Percentiles rank a stretch among this genome's conserved stretches.
phyloP scores from a whole-genome alignment of 202 grass and related monocot genomes.

The Digitaria exilis region DNA sequence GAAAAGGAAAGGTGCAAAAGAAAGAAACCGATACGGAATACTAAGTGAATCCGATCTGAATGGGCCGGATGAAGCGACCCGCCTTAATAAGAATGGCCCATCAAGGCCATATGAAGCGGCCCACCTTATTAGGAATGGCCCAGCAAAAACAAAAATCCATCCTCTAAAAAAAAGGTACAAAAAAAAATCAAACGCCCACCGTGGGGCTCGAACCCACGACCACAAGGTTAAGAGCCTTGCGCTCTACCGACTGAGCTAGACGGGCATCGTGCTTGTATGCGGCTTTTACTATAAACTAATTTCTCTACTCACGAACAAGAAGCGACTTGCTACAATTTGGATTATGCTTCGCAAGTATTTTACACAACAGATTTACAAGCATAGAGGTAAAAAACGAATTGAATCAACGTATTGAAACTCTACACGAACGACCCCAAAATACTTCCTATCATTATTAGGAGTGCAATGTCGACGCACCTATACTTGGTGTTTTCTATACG shows the following conservation, averaged over 20 bases:
- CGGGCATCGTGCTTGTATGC: too few relatives aligned
- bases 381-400: neutral
- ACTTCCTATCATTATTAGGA: neutral
- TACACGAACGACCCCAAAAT: neutral
- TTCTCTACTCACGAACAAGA: too few relatives aligned
- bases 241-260: conserved; percentile 84
- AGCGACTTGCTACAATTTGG: too few relatives aligned
- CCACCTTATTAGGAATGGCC: neutral
- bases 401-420: neutral
- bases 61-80: neutral
- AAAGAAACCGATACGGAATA: neutral
- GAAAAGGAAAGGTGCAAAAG: too few relatives aligned
- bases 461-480: neutral
- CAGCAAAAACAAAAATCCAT: neutral
- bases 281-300: too few relatives aligned
- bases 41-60: too few relatives aligned
- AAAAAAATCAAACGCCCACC: conserved; percentile 43
- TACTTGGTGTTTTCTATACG: neutral
- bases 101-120: neutral
- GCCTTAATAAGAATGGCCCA: neutral
- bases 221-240: conserved; percentile 92
- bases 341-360: neutral
- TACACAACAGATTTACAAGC: neutral
- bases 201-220: conserved; percentile 81
- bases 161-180: too few relatives aligned